phyloP scores from a whole-genome alignment of 176 grass and related monocot genomes.

The Avena insularis region DNA sequence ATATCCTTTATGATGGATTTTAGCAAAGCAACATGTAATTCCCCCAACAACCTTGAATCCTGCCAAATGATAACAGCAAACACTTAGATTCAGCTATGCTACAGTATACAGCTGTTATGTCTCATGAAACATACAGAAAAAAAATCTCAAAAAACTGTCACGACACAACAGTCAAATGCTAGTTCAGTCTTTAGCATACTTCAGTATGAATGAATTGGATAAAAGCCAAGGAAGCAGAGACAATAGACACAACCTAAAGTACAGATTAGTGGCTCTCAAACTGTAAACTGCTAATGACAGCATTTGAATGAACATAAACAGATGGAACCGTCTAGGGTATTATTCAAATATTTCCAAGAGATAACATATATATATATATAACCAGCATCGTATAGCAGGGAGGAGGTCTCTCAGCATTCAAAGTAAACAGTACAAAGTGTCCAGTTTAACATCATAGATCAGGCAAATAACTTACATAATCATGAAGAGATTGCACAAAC shows the following conservation, averaged over 20 bases:
- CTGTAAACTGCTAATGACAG: not conserved
- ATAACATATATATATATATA: slow-evolving; percentile 23
- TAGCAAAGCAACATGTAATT: slow-evolving; percentile 81
- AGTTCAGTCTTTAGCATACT: slow-evolving; percentile 17
- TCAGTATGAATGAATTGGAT: not conserved
- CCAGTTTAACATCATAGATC: slow-evolving; percentile 20
- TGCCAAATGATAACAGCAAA: slow-evolving; percentile 42
- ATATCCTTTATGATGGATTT: slow-evolving; percentile 98
- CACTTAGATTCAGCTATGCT: slow-evolving; percentile 3
- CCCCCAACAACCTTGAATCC: slow-evolving; percentile 89
- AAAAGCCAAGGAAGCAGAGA: not conserved
- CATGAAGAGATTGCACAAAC: slow-evolving; percentile 97
- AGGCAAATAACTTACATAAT: slow-evolving; percentile 77
- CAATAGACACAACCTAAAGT: slow-evolving; percentile 23
- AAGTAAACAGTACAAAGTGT: not conserved
- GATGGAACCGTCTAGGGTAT: slow-evolving; percentile 7
- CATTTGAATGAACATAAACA: slow-evolving; percentile 26
- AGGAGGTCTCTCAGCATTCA: not conserved
- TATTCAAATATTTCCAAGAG: slow-evolving; percentile 15
- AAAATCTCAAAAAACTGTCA: not conserved
- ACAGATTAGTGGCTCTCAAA: not conserved
- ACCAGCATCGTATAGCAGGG: slow-evolving; percentile 18
- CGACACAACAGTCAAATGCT: slow-evolving; percentile 21
- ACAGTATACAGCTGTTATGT: not conserved
- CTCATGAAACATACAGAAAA: slow-evolving; percentile 2